Evolutionary conservation across 2,329 filamentous ascomycete species (phyloP), one percentile per base, ranked within the genome.

Genomic region (Colletotrichum incanum): DNA sequence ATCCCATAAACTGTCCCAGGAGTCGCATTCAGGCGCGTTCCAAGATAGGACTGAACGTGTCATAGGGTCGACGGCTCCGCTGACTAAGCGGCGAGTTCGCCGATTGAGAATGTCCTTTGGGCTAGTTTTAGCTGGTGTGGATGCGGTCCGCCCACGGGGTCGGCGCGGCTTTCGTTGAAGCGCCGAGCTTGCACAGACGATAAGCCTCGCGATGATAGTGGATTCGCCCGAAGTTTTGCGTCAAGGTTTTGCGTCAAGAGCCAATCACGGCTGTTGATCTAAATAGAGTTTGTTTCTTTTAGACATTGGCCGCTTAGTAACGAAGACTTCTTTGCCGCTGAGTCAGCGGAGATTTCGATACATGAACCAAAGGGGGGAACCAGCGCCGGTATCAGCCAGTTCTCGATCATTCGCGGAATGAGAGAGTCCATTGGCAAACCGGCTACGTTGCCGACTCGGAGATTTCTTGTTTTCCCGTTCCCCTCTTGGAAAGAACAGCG

Each of bases 351-450:
- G 16, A 31, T 65, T 60, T 37, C 37, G 37, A 47, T 69, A 72
- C 69, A 64, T 72, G 34, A 26, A 72, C 39, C 69, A 31, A 60
- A 47, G 59, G 69, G 50, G 54, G 65, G 64, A 68, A 69, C 66
- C 43, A 39, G n/a, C 41, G 37, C 45, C 45, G 26, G 16, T 37
- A 16, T 26, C 54, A 64, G 54, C 37, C 43, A 55, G 28, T 49
- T 65, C 59, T 47, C 37, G n/a, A 64, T 20, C 47, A 49, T n/a
- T 54, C 59, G 50, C 34, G 65, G 52, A 28, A 39, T 34, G 45
- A 68, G 45, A 68, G 52, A 31, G 49, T 16, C 47, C 11, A 9
- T 18, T 55, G 45, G 20, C 59, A 55, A 39, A 43, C 41, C 52
- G 59, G 59, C 31, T 41, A 37, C 18, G 8, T 26, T 50, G 39